Percentiles rank a stretch among this genome's conserved stretches.
phyloP scores from a whole-genome alignment of 2,329 filamentous ascomycete species.

The Plenodomus lindquistii region DNA sequence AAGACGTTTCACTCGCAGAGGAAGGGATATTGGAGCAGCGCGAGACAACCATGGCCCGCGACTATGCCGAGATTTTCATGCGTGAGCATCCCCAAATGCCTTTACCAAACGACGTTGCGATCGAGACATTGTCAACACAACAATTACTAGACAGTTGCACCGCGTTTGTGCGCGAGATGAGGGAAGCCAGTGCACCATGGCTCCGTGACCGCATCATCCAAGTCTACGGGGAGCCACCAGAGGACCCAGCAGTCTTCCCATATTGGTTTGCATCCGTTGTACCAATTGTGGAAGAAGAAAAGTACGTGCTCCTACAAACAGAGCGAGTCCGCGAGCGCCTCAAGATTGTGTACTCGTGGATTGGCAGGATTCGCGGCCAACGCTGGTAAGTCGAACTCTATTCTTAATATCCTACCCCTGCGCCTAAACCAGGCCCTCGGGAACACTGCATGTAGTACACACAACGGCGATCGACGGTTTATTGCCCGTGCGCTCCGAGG shows the following conservation, averaged over 20 bases:
- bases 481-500: constrained; percentile 1
- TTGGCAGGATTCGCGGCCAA: constrained; percentile 69
- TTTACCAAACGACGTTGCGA: constrained; percentile 34
- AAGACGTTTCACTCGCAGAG: constrained; percentile 79
- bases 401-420: constrained; percentile 3
- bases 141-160: constrained; percentile 68
- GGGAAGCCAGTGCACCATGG: constrained; percentile 71
- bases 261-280: constrained; percentile 90
- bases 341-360: constrained; percentile 82
- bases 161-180: constrained; percentile 71
- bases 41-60: constrained; percentile 58
- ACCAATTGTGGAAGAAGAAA: constrained; percentile 76
- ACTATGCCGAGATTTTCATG: constrained; percentile 40
- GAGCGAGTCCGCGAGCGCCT: constrained; percentile 78
- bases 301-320: constrained; percentile 74
- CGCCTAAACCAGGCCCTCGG: constrained; percentile 4
- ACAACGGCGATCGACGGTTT: constrained; percentile 15
- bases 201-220: constrained; percentile 71
- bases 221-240: constrained; percentile 76
- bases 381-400: constrained; percentile 64
- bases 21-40: constrained; percentile 76
- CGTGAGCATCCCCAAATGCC: constrained; percentile 36
- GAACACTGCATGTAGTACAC: constrained; percentile 1
- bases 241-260: constrained; percentile 76
- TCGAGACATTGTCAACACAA: constrained; percentile 68